Evolutionary conservation across 2,329 filamentous ascomycete genomes (phyloP), one percentile per base, ranked within the genome.

Genomic region (Monilinia fructicola): DNA sequence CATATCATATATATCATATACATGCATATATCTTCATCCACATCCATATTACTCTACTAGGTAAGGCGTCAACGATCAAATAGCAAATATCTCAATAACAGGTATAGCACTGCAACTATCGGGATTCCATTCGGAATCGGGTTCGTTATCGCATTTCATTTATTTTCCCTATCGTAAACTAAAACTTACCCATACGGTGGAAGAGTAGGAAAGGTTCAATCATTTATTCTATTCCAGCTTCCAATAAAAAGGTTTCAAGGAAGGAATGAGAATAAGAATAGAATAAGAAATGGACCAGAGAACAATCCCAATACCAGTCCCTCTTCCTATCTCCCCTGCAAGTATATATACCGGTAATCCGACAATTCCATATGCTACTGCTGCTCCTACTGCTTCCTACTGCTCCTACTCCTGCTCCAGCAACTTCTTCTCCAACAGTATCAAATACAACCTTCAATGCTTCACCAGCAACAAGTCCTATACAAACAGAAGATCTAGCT

Each of bases 381-480:
- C 31, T 23, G 54, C 54, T 48, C 28, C 63, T n/a, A n/a, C n/a
- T n/a, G n/a, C n/a, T n/a, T n/a, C n/a, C 31, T 35, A 7, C 31
- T 35, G 3, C 31, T 23, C 42, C 31, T 35, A 7, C 31, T 35
- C 0, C 31, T 23, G 54, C 54, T 48, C 28, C 63, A n/a, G 42
- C 65, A 26, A 44, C 28, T 23, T 73, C 73, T 2, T 42, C 40
- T 16, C 71, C 73, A n/a, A 62, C 70, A 21, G 54, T 54, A 10
- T 71, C 69, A 3, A 67, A 70, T 12, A 69, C 69, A 62, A 71
- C 69, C 28, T 71, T 69, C 38, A 56, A 46, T 38, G 44, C n/a
- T 18, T 54, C 67, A 12, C 56, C 46, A 35, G 46, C 44, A 35
- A 46, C 64, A 48, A 66, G 55, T 54, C 64, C 70, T 28, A 40